These are phyloP conservation scores for Fragilaria crotonensis DNA, from an alignment of 108 stramenopile species.

Conservation along the genomic window DNA sequence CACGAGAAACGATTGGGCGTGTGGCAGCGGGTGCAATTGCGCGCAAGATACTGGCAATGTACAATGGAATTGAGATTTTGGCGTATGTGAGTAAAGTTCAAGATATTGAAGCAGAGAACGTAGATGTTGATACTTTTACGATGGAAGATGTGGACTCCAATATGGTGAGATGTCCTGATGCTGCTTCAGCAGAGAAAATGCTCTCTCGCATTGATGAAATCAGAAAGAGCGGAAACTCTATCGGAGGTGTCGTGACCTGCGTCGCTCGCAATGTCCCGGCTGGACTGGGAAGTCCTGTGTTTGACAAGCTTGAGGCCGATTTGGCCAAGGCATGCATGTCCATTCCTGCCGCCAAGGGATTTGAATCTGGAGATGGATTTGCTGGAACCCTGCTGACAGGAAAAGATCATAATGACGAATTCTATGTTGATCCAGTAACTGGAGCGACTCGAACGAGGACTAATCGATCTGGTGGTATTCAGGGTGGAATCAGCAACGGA, in stretches of 20 bases:
- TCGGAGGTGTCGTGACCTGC: constrained; percentile 97
- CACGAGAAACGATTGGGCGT: constrained; percentile 98
- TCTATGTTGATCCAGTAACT: constrained; percentile 90
- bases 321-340: constrained; percentile 99
- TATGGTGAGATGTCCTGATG: constrained; percentile 94
- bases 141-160: constrained; percentile 93
- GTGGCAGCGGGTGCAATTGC: constrained; percentile 98
- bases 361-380: constrained; percentile 98
- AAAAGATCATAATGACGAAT: constrained; percentile 98
- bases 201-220: constrained; percentile 92
- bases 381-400: constrained; percentile 91
- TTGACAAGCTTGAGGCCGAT: constrained; percentile 99
- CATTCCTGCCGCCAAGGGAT: constrained; percentile 98
- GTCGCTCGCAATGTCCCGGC: constrained; percentile 92
- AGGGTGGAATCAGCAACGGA: constrained; percentile 98
- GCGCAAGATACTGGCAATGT: constrained; percentile 84
- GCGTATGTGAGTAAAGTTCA: constrained; percentile 90
- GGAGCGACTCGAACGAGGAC: constrained; percentile 91
- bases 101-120: constrained; percentile 73
- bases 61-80: constrained; percentile 86
- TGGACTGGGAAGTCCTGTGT: constrained; percentile 93
- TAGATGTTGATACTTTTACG: constrained; percentile 86
- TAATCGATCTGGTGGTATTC: constrained; percentile 96
- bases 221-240: constrained; percentile 87
- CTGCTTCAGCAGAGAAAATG: constrained; percentile 79